Base-by-base conservation (phyloP, 805 yeast species). In the Tetrapisispora phaffii region DNA sequence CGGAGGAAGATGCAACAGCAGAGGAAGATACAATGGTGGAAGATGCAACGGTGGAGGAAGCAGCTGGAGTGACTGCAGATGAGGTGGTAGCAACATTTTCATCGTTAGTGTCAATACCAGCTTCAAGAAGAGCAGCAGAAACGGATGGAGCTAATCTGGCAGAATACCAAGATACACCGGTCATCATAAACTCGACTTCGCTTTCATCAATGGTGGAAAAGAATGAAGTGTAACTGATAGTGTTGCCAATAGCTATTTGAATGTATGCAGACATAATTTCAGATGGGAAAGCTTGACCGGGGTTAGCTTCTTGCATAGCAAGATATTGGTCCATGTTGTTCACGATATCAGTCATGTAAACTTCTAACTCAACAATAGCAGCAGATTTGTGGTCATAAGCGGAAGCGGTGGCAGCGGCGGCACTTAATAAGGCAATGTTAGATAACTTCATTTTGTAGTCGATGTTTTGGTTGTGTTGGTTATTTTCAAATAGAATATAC, bases 101-200 rank as follows among this genome's bases (percentile, higher is more conserved):
- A 26, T 34, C 44, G 26, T 23, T 34, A 16, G 32, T 28, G 20
- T 26, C 36, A 7, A 37, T 36, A 40, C 39, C 33, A 42, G 46
- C 46, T 24, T 38, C 42, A n/a, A 21, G 6, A n/a, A 44, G 17
- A 37, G 40, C 38, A 19, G 41, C 37, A n/a, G 44, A 37, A 16
- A 44, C 36, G 5, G 32, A 6, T 35, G 45, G 32, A 17, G 40
- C 44, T 16, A 57, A 33, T 45, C 60, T 55, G 31, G 50, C 34
- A 7, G 57, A 50, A 44, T 56, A 62, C 66, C 66, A 62, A 50
- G 67, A 66, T 31, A 63, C 50, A 36, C 58, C 40, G 28, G 45
- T 42, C 28, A 42, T 29, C 12, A 42, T 19, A 20, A 20, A 17
- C 12, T 29, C 26, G 16, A 36, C 39, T 19, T 36, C 41, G 12